A percentile compares a stretch with the other conserved stretches of the same genome.
Conservation (phyloP, 176 grass and related monocot genomes). For the Dactylis glomerata region DNA sequence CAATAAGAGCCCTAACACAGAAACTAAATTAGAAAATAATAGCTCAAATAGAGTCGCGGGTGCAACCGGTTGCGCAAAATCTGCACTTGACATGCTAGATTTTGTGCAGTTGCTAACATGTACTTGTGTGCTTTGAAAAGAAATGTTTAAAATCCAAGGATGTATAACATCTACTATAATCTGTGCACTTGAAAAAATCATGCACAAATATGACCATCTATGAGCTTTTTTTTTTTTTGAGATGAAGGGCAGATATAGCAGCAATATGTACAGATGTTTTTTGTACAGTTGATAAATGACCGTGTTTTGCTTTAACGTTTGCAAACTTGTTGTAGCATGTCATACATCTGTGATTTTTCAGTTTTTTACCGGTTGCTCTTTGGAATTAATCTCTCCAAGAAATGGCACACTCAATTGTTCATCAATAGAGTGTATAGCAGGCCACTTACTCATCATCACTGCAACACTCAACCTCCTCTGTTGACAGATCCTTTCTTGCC, state of each 20-base stretch:
- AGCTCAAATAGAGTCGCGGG: neutral
- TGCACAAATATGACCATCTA: constrained; percentile 7
- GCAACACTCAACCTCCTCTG: constrained; percentile 64
- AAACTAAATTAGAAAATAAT: constrained; percentile 24
- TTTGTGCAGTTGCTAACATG: constrained; percentile 4
- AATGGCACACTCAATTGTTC: constrained; percentile 3
- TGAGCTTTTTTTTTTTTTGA: neutral
- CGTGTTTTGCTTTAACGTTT: neutral
- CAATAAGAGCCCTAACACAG: constrained; percentile 52
- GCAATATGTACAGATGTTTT: neutral
- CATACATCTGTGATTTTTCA: neutral
- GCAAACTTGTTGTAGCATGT: constrained; percentile 1
- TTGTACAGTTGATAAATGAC: neutral
- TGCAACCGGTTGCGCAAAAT: neutral
- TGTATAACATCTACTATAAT: neutral
- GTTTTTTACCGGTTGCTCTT: neutral
- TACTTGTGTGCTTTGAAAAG: neutral
- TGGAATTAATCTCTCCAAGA: constrained; percentile 15
- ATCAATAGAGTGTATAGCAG: constrained; percentile 5
- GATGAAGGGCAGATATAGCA: neutral
- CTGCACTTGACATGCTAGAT: neutral
- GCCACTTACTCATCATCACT: constrained; percentile 88
- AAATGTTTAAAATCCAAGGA: neutral
- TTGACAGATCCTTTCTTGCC: constrained; percentile 94
- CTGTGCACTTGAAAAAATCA: neutral